Evolutionary conservation across 2,329 filamentous ascomycete species (phyloP).

Genomic region (Hypoxylon sp.): DNA sequence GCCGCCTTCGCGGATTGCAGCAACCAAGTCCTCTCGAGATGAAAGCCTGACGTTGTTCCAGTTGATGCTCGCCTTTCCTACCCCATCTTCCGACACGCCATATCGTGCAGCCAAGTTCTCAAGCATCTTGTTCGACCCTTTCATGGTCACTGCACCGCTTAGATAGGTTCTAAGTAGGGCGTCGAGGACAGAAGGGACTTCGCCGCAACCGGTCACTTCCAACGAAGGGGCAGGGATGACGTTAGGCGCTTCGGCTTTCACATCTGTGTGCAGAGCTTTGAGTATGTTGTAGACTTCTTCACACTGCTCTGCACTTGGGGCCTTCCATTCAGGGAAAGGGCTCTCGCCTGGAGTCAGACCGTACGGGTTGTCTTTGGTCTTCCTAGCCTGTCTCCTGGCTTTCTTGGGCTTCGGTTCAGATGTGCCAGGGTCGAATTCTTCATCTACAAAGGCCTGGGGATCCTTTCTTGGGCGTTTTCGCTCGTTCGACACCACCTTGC

Average conservation of each 20-base stretch:
- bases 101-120: slow-evolving; percentile 73
- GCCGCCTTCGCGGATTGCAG: slow-evolving; percentile 78
- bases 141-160: slow-evolving; percentile 64
- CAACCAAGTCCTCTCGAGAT: slow-evolving; percentile 69
- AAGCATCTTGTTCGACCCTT: slow-evolving; percentile 73
- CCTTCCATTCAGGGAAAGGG: slow-evolving; percentile 76
- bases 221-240: slow-evolving; percentile 77
- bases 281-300: slow-evolving; percentile 76
- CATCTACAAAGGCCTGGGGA: neutral
- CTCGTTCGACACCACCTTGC: slow-evolving; percentile 7
- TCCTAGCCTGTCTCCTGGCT: slow-evolving; percentile 44
- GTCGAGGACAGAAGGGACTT: slow-evolving; percentile 67
- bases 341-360: slow-evolving; percentile 67
- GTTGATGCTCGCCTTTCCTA: slow-evolving; percentile 78
- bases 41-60: slow-evolving; percentile 78
- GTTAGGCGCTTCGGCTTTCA: slow-evolving; percentile 67
- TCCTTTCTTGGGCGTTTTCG: slow-evolving; percentile 14
- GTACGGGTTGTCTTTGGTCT: slow-evolving; percentile 59
- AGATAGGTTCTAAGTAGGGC: slow-evolving; percentile 66
- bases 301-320: slow-evolving; percentile 77
- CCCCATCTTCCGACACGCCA: slow-evolving; percentile 68
- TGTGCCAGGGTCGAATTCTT: slow-evolving; percentile 3
- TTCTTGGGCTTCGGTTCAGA: slow-evolving; percentile 31
- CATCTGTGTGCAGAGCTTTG: slow-evolving; percentile 72
- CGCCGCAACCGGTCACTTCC: slow-evolving; percentile 75